Evolutionary conservation across 2,329 filamentous ascomycete genomes (phyloP).

Genomic region (Colletotrichum camelliae): DNA sequence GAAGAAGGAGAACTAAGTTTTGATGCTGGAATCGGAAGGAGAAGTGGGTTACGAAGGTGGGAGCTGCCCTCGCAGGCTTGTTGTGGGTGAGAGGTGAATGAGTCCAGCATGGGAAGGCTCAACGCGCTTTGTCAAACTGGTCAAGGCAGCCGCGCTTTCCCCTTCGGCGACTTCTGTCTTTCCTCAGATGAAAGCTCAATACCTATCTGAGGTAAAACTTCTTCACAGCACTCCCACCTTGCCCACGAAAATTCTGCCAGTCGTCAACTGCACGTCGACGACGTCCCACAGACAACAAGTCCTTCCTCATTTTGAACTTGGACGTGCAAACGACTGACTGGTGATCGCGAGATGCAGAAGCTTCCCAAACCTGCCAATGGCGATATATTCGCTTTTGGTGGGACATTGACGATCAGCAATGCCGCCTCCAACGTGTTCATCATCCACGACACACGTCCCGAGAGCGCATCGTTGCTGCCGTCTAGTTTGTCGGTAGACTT

Average conservation of each 20-base stretch:
- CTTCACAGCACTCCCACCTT: background rate
- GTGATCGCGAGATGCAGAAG: background rate
- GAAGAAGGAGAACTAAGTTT: too few species aligned
- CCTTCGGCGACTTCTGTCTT: background rate
- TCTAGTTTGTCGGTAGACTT: background rate
- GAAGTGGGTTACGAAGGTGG: background rate
- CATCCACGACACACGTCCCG: background rate
- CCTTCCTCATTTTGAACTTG: background rate
- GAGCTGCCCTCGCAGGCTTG: too few species aligned
- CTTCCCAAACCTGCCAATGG: background rate
- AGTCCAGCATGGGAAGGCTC: background rate
- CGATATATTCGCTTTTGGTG: background rate
- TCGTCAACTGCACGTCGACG: background rate
- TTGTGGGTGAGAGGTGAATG: background rate
- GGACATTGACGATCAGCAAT: background rate
- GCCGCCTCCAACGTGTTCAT: constrained; percentile 5
- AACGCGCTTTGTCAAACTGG: background rate
- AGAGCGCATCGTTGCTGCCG: background rate
- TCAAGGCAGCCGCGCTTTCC: background rate
- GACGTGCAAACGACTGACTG: background rate
- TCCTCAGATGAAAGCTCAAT: background rate
- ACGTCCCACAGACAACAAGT: background rate
- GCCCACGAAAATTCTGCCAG: background rate
- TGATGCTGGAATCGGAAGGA: too few species aligned
- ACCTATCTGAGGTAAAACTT: background rate